These are phyloP conservation scores for Fimicolochytrium jonesii DNA, from an alignment of 192 early-diverging fungal genomes.

Conservation along the genomic window DNA sequence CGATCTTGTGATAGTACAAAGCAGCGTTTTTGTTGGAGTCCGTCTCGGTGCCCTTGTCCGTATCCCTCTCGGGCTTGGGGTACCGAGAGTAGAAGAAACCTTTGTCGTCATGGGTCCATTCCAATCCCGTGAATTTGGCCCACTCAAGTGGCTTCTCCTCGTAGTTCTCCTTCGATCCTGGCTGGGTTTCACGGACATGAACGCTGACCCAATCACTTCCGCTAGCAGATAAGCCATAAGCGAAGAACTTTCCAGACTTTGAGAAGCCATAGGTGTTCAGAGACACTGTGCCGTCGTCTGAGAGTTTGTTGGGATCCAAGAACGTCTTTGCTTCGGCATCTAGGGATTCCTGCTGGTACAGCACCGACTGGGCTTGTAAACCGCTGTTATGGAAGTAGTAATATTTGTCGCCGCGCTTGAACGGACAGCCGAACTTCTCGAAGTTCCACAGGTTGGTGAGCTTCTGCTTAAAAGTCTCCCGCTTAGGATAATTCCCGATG, in stretches of 20 bases:
- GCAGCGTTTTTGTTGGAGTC: conserved; percentile 41
- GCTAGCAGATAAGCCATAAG: conserved; percentile 49
- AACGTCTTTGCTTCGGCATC: conserved; percentile 42
- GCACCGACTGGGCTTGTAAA: conserved; percentile 55
- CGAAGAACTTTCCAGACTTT: conserved; percentile 53
- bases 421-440: conserved; percentile 49
- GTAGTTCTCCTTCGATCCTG: conserved; percentile 33
- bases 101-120: conserved; percentile 64
- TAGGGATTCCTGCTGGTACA: conserved; percentile 50
- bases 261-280: conserved; percentile 51
- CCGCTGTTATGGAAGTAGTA: conserved; percentile 65
- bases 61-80: conserved; percentile 31
- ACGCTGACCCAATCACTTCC: conserved; percentile 69
- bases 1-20: conserved; percentile 53
- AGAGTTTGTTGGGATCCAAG: conserved; percentile 36
- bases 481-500: conserved; percentile 27
- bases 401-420: conserved; percentile 55
- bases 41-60: conserved; percentile 58
- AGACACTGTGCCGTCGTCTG: conserved; percentile 29
- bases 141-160: conserved; percentile 37
- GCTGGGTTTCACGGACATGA: conserved; percentile 37
- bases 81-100: conserved; percentile 66
- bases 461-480: conserved; percentile 30
- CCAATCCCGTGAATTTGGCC: conserved; percentile 54
- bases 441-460: conserved; percentile 58